Evolutionary conservation across 805 yeast species (phyloP), one percentile per base, ranked within the genome.

Genomic region (Ogataea ramenticola): DNA sequence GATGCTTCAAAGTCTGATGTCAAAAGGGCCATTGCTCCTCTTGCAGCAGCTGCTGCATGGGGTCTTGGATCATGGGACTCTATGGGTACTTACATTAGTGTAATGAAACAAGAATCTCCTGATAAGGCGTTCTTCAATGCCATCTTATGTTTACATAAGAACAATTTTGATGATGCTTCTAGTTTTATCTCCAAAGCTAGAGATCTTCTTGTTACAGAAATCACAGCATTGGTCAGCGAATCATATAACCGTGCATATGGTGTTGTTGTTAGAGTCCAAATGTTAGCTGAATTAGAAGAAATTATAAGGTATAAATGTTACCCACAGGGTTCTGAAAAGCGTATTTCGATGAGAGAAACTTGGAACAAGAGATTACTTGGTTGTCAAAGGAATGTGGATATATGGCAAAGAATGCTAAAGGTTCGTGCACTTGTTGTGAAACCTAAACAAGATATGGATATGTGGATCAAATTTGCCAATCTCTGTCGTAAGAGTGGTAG

Each of bases 31-130:
- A 89, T 93, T 53, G 99, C 99, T 1, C 98, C 99, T 1, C 67
- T 95, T 43, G 99, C 98, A 0, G 99, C 99, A 0, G 97, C 98
- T 2, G 97, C 99, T 1, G 88, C 98, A 1, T 93, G 99, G 99
- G 97, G 98, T 15, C 69, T 95, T 36, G 91, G 91, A 2, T 93
- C 87, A 57, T 95, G 99, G 99, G 96, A 89, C 51, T 74, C 86
- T 54, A 90, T 95, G 89, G 97, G 87, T 55, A 77, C 85, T 8
- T 93, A 89, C 54, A 90, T 91, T 44, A 70, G 79, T 50, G 96
- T 86, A 1, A 89, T 93, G 95, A 87, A 87, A 52, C 70, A 79
- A 2, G 96, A 88, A 48, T 86, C 96, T 2, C 96, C 98, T 0
- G 98, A 93, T 58, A 80, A 89, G 46, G 91, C 96, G 2, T 95